Conservation (phyloP, 139 green algal species). For the Chlorella sorokiniana region DNA sequence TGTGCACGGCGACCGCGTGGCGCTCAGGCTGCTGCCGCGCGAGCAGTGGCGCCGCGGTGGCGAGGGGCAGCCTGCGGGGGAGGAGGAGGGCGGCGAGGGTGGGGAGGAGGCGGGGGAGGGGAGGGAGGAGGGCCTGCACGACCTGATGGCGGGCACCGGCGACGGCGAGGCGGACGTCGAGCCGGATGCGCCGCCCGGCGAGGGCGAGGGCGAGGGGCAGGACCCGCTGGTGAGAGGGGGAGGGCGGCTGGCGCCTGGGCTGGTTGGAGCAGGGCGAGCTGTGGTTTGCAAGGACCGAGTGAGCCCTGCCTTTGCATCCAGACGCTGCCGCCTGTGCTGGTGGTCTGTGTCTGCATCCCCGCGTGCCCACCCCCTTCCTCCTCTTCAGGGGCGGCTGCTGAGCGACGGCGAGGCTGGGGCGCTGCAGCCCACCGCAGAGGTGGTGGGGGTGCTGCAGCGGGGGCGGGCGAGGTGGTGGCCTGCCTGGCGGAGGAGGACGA, state of each 20-base stretch:
- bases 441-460: conserved; percentile 78
- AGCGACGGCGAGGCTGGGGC: neutral
- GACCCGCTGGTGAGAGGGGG: conserved; percentile 4
- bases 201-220: conserved; percentile 30
- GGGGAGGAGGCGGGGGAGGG: neutral
- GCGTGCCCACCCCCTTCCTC: neutral
- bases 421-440: conserved; percentile 59
- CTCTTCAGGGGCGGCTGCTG: neutral
- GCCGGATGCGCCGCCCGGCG: neutral
- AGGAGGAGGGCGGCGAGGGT: neutral
- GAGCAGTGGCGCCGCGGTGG: conserved; percentile 64
- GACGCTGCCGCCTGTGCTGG: too few species aligned
- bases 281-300: too few species aligned
- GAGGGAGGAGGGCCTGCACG: conserved; percentile 20
- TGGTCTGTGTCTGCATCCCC: too few species aligned
- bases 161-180: conserved; percentile 19
- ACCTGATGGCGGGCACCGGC: conserved; percentile 30
- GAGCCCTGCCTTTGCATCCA: too few species aligned
- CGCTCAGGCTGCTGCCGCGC: conserved; percentile 78
- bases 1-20: conserved; percentile 60
- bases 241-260: neutral
- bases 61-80: conserved; percentile 25
- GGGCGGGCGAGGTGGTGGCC: conserved; percentile 51
- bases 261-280: too few species aligned
- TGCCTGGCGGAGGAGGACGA: conserved; percentile 47